Evolutionary conservation across 208 protist genomes (phyloP).

Genomic region (Trichomonas tenax): DNA sequence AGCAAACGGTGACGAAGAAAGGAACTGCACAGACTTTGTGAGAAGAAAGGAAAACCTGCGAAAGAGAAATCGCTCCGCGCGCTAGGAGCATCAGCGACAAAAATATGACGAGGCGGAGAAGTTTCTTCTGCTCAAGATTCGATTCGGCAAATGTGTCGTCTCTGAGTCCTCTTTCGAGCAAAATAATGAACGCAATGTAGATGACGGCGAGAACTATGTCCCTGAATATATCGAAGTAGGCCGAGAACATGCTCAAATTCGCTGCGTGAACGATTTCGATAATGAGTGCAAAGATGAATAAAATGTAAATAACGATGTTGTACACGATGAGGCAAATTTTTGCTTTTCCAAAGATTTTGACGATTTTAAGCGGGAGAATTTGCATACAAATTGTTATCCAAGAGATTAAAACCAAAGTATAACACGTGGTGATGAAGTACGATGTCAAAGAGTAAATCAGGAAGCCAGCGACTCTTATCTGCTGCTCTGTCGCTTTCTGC

Average conservation of each 20-base stretch:
- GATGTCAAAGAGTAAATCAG: not conserved
- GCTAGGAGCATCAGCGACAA: not conserved
- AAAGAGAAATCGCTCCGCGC: not conserved
- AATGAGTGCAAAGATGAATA: not conserved
- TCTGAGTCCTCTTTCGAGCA: not conserved
- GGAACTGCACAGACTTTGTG: not conserved
- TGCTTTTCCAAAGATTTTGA: not conserved
- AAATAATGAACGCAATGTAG: not conserved
- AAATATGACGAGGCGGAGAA: not conserved
- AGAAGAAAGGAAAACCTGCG: not conserved
- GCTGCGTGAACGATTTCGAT: not conserved
- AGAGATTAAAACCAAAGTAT: not conserved
- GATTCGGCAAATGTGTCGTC: not conserved
- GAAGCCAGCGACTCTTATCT: not conserved
- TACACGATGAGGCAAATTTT: not conserved
- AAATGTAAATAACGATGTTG: not conserved
- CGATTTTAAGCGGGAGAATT: not conserved
- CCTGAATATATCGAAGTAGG: not conserved
- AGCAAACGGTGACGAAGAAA: not conserved
- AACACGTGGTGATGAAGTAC: not conserved
- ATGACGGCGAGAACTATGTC: not conserved
- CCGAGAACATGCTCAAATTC: not conserved
- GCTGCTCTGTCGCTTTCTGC: no score
- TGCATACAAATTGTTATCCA: not conserved
- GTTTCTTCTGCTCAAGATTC: not conserved